Evolutionary conservation across 2,329 filamentous ascomycete genomes (phyloP).

Genomic region (Xylaria arbuscula): DNA sequence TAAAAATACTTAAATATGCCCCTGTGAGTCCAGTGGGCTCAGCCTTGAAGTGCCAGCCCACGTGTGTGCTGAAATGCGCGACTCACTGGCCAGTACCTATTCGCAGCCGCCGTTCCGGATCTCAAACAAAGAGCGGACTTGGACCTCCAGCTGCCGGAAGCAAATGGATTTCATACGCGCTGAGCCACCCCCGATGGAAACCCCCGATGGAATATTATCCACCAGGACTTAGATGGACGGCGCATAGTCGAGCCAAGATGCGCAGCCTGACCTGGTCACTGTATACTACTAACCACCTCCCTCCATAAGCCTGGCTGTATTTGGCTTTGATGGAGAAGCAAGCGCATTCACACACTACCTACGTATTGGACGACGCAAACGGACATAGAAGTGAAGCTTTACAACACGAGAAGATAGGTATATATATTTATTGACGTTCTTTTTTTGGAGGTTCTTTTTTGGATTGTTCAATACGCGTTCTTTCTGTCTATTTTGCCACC

Average conservation of each 20-base stretch:
- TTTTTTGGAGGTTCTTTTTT: not conserved
- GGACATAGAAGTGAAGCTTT: not conserved
- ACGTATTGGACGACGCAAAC: conserved; percentile 4
- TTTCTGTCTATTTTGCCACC: not conserved
- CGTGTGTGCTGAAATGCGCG: not conserved
- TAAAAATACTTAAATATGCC: not conserved
- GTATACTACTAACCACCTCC: not conserved
- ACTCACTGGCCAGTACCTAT: conserved; percentile 1
- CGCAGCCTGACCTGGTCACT: conserved; percentile 5
- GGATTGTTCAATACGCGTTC: not conserved
- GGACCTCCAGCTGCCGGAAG: conserved; percentile 14
- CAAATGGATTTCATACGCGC: conserved; percentile 28
- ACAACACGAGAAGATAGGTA: conserved; percentile 1
- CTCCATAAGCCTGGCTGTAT: conserved; percentile 1
- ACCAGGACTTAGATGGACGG: conserved; percentile 21
- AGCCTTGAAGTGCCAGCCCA: not conserved
- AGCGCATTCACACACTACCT: not conserved
- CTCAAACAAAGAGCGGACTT: conserved; percentile 21
- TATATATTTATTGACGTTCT: not conserved
- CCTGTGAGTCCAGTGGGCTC: conserved; percentile 13
- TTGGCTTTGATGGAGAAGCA: conserved; percentile 13
- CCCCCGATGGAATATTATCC: conserved; percentile 8
- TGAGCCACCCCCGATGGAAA: conserved; percentile 35
- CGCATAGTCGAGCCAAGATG: conserved; percentile 33
- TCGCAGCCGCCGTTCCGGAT: conserved; percentile 11